Evolutionary conservation across 2,329 filamentous ascomycete genomes (phyloP), one percentile per base, ranked within the genome.

Genomic region (Aspergillus sp.): DNA sequence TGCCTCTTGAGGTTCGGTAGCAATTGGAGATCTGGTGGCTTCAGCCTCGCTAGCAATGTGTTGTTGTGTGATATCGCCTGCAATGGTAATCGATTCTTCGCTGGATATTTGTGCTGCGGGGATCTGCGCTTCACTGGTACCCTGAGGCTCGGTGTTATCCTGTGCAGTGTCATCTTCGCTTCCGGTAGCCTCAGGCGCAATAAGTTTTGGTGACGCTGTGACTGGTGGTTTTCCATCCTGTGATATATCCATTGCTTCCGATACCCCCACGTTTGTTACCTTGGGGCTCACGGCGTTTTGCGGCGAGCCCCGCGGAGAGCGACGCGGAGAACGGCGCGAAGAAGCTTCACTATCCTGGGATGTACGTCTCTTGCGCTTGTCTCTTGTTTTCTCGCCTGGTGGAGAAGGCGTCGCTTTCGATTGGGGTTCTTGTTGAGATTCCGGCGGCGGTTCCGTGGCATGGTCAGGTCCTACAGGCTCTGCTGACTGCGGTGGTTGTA

Each of bases 361-460:
- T 21, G 48, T 55, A 17, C 47, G 51, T 48, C 55, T 49, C n/a
- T 54, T 55, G 50, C 54, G 54, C 36, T 57, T 57, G 50, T 27
- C 54, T 32, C 39, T 58, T n/a, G 53, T 13, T 17, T 32, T 36
- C 39, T 36, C 25, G 13, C 41, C 38, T n/a, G 53, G 17, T 8
- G 53, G 39, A 41, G 58, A 58, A 11, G 63, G 47, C 11, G 48
- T 62, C 8, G 56, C 54, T 32, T 63, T 61, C 25, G 52, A 15
- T 49, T 47, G 44, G 15, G 51, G 38, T 44, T 60, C 57, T 57
- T 54, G 32, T 36, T 42, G 50, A 6, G 49, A 3, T 6, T 15
- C 4, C 15, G 60, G 39, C 4, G 48, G 19, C 17, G 36, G 50
- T n/a, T 32, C 52, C 8, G 54, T 50, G 21, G 48, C 17, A 50